A percentile compares a stretch with the other conserved stretches of the same genome.
phyloP scores from a whole-genome alignment of 192 early-diverging fungal genomes.

The Coemansia sp. region DNA sequence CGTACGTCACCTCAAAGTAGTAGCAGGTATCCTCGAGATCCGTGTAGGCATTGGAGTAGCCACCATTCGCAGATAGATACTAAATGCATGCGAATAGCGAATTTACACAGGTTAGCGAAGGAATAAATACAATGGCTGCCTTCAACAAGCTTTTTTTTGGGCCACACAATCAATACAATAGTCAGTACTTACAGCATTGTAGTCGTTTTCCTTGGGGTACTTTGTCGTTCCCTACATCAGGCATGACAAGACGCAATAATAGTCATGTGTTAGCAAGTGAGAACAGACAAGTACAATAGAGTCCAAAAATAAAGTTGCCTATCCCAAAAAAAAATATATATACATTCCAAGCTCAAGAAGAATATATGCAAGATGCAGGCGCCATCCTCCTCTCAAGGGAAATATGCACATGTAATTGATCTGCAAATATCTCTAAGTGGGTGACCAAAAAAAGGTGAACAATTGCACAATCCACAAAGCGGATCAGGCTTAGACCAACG shows the following conservation, averaged over 20 bases:
- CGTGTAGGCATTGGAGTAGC: conserved; percentile 55
- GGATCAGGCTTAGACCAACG: conserved; percentile 7
- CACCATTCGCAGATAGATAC: conserved; percentile 46
- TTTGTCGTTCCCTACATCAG: conserved; percentile 59
- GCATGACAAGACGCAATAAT: not conserved
- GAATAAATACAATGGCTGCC: not conserved
- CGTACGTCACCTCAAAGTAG: conserved; percentile 51
- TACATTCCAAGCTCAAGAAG: not conserved
- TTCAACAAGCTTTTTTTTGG: not conserved
- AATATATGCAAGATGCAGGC: not conserved
- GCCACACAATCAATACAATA: not conserved
- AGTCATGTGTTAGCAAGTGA: not conserved
- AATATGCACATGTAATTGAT: conserved; percentile 1
- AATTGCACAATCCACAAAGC: conserved; percentile 5
- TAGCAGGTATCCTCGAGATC: conserved; percentile 53
- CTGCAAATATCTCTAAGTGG: not conserved
- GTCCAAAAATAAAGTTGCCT: conserved; percentile 1
- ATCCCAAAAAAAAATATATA: not conserved
- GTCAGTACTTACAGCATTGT: conserved; percentile 50
- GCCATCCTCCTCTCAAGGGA: not conserved
- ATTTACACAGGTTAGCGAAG: not conserved
- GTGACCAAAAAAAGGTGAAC: not conserved
- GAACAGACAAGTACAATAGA: not conserved
- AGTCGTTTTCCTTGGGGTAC: conserved; percentile 78
- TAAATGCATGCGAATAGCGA: conserved; percentile 1